Percentiles rank a stretch among this genome's conserved stretches.
Evolutionary conservation across 768 basidiomycete species (phyloP).

Genomic region (Tephrocybe sp.): DNA sequence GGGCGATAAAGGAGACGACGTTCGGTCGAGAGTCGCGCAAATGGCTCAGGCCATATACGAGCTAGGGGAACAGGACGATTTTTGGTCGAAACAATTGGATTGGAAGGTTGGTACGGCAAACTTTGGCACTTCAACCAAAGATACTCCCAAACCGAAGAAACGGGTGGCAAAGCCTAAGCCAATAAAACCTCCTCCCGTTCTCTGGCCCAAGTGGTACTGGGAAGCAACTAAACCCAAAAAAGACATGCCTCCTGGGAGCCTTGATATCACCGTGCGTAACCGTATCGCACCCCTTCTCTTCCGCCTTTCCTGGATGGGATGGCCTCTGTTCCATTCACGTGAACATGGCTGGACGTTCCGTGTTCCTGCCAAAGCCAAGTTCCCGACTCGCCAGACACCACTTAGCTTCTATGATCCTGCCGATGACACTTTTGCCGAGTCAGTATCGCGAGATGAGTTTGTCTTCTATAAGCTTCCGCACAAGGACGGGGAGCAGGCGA

Average conservation of each 20-base stretch:
- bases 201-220: conserved; percentile 99
- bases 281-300: conserved; percentile 83
- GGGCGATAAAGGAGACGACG: conserved; percentile 33
- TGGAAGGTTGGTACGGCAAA: conserved; percentile 45
- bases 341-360: conserved; percentile 93
- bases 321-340: conserved; percentile 81
- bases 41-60: conserved; percentile 38
- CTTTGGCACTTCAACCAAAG: conserved; percentile 4
- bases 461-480: conserved; percentile 93
- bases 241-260: conserved; percentile 59
- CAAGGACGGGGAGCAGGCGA: conserved; percentile 91
- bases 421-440: conserved; percentile 57
- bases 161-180: conserved; percentile 27
- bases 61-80: conserved; percentile 32
- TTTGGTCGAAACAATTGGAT: conserved; percentile 65
- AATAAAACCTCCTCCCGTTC: conserved; percentile 42
- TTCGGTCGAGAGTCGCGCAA: conserved; percentile 32
- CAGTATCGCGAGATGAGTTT: conserved; percentile 44
- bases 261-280: conserved; percentile 85
- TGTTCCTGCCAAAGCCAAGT: conserved; percentile 49
- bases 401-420: conserved; percentile 61
- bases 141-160: conserved; percentile 23
- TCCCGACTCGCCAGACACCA: conserved; percentile 41
- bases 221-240: conserved; percentile 78
- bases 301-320: conserved; percentile 81